These are phyloP conservation scores for Pyrenochaeta sp. DNA, from an alignment of 2,329 filamentous ascomycete genomes.

Conservation along the genomic window DNA sequence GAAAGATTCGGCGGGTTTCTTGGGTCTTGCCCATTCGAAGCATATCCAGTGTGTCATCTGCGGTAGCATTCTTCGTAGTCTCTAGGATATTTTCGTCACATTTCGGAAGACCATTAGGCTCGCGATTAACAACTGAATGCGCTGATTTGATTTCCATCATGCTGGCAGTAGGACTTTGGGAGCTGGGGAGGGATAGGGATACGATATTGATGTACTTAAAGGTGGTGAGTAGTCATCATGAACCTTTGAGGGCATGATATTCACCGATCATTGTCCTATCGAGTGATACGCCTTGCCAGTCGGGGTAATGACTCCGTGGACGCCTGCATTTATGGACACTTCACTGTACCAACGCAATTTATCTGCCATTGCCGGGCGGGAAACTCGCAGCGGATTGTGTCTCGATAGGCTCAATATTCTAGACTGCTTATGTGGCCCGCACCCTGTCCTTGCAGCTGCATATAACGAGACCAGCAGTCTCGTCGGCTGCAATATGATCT, in stretches of 20 bases:
- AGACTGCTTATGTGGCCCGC: neutral
- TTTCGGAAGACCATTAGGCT: neutral
- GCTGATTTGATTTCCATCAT: neutral
- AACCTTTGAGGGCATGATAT: too few species aligned
- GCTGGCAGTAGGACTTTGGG: neutral
- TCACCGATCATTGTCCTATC: neutral
- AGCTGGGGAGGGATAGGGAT: neutral
- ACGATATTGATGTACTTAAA: too few species aligned
- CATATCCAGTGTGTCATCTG: conserved; percentile 30
- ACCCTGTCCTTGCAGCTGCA: neutral
- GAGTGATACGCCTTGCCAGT: neutral
- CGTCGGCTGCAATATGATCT: neutral
- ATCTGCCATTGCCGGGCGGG: neutral
- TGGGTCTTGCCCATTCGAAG: conserved; percentile 35
- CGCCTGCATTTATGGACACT: neutral
- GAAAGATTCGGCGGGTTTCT: conserved; percentile 25
- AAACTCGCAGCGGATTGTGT: neutral
- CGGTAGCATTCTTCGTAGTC: conserved; percentile 25
- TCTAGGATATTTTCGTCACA: neutral
- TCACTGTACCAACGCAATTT: neutral
- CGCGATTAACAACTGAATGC: neutral
- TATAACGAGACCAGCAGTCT: neutral
- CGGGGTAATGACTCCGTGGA: neutral
- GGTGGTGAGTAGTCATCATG: too few species aligned
- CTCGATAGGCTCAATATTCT: neutral